Percentiles rank a stretch among this genome's conserved stretches.
Conservation (phyloP, 2,329 filamentous ascomycete genomes). For the Pseudohalonectria lignicola region DNA sequence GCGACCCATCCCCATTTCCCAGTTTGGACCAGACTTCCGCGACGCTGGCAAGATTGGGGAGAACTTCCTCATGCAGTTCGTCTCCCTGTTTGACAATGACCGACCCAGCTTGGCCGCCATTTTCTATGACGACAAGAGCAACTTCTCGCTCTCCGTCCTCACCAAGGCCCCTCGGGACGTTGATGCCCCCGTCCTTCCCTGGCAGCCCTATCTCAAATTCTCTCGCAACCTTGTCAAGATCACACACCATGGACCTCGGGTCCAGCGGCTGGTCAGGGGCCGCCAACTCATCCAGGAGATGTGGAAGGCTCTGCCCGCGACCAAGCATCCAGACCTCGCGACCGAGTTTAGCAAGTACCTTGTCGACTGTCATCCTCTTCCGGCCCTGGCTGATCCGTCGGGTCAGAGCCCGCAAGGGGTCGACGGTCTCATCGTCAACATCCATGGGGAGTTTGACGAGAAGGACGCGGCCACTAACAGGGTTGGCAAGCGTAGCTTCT, state of each 20-base stretch:
- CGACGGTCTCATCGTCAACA: constrained; percentile 64
- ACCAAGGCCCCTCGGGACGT: constrained; percentile 38
- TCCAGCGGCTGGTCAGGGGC: constrained; percentile 57
- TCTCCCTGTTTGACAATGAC: constrained; percentile 63
- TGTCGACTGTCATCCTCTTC: constrained; percentile 68
- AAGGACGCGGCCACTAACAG: constrained; percentile 43
- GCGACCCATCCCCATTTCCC: constrained; percentile 44
- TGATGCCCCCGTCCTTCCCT: constrained; percentile 39
- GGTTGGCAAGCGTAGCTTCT: constrained; percentile 64
- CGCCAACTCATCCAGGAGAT: constrained; percentile 51
- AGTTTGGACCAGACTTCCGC: constrained; percentile 57
- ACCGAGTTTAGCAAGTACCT: constrained; percentile 63
- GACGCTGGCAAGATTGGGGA: constrained; percentile 68
- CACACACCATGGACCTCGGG: constrained; percentile 38
- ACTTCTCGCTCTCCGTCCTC: constrained; percentile 68
- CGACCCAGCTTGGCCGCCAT: constrained; percentile 48
- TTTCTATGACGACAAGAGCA: constrained; percentile 67
- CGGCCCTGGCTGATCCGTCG: constrained; percentile 58
- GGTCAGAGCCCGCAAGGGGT: constrained; percentile 55
- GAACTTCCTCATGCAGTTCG: constrained; percentile 64
- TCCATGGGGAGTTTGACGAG: constrained; percentile 83
- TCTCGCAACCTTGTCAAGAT: constrained; percentile 71
- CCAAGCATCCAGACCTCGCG: constrained; percentile 62
- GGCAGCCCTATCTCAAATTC: constrained; percentile 65
- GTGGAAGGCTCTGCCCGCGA: constrained; percentile 62